phyloP scores from a whole-genome alignment of 192 early-diverging fungal species.

The Coemansia sp. region DNA sequence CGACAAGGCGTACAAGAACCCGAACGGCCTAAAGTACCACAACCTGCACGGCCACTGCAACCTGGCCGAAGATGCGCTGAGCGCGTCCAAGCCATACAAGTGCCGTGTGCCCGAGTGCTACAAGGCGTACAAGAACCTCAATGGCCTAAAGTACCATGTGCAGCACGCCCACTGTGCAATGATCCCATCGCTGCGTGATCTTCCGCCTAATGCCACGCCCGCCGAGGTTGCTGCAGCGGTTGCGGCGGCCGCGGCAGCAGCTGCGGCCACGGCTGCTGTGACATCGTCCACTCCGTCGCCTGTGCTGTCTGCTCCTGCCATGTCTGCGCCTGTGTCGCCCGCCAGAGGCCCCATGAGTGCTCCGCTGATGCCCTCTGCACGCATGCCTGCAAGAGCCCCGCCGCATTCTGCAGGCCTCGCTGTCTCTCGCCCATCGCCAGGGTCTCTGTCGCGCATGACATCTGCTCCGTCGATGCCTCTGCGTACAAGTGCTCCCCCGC shows the following conservation, averaged over 20 bases:
- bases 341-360: conserved; percentile 3
- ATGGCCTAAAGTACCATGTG: conserved; percentile 93
- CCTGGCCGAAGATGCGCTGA: conserved; percentile 58
- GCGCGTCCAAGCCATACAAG: conserved; percentile 63
- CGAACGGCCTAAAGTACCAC: conserved; percentile 98
- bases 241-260: conserved; percentile 57
- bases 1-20: conserved; percentile 97
- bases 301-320: conserved; percentile 18
- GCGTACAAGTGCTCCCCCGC: not conserved
- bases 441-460: conserved; percentile 8
- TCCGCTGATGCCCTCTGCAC: conserved; percentile 2
- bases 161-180: conserved; percentile 79
- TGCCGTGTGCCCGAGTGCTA: conserved; percentile 82
- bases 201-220: conserved; percentile 54
- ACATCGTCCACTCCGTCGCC: conserved; percentile 22
- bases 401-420: not conserved
- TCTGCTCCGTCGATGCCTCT: conserved; percentile 12
- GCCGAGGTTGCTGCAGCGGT: conserved; percentile 61
- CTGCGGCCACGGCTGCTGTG: conserved; percentile 28
- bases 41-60: conserved; percentile 91
- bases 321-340: conserved; percentile 15
- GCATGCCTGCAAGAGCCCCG: conserved; percentile 3
- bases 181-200: conserved; percentile 46
- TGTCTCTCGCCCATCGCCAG: not conserved
- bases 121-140: conserved; percentile 95